These are phyloP conservation scores for Naegleria gruberi DNA, from an alignment of 208 protist species.

Conservation along the genomic window DNA sequence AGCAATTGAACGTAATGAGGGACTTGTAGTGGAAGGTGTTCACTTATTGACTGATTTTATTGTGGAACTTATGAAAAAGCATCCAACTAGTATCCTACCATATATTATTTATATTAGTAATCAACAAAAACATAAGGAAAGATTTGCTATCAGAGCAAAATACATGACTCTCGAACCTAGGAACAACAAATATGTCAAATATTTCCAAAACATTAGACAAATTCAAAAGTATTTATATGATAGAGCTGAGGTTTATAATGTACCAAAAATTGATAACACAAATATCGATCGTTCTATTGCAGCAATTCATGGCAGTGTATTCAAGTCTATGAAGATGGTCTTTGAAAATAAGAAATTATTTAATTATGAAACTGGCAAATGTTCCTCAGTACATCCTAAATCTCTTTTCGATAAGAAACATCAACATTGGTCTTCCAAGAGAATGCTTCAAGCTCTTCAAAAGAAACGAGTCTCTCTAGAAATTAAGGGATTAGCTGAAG, in stretches of 20 bases:
- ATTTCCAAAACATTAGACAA: constrained; percentile 67
- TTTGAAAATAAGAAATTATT: neutral
- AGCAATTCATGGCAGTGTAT: constrained; percentile 55
- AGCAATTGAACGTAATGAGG: constrained; percentile 40
- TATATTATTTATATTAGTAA: constrained; percentile 72
- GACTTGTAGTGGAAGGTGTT: constrained; percentile 53
- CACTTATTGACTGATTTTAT: constrained; percentile 49
- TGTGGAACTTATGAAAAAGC: constrained; percentile 42
- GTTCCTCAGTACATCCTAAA: neutral
- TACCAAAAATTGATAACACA: constrained; percentile 71
- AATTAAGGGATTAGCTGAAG: neutral
- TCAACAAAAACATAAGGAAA: constrained; percentile 63
- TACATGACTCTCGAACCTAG: constrained; percentile 70
- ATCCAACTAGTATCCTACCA: constrained; percentile 36
- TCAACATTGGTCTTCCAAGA: neutral
- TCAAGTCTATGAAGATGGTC: constrained; percentile 47
- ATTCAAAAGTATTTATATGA: constrained; percentile 65
- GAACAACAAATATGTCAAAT: constrained; percentile 71
- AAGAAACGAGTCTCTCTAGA: neutral
- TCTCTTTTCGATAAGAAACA: neutral
- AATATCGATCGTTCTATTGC: constrained; percentile 72
- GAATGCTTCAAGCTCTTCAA: neutral
- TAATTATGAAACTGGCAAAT: neutral
- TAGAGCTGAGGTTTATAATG: constrained; percentile 40
- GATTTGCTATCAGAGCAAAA: constrained; percentile 71